Conservation (phyloP, 2,329 filamentous ascomycete genomes). For the Falciphora oryzae region DNA sequence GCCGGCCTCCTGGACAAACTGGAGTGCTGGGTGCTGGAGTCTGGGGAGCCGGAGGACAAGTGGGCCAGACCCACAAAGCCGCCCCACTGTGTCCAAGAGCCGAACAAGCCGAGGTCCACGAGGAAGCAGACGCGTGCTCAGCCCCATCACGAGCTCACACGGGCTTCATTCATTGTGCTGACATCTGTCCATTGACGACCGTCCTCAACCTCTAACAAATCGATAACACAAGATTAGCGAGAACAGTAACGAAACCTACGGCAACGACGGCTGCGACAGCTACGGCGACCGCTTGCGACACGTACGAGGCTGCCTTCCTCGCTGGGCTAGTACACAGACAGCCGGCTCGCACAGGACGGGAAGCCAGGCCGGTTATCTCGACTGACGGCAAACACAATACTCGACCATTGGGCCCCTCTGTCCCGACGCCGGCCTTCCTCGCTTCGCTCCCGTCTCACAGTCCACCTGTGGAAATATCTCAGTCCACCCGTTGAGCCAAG, state of each 20-base stretch:
- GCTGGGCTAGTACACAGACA: not conserved
- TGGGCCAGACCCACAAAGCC: not conserved
- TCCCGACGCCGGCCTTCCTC: not conserved
- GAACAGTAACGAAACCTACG: not conserved
- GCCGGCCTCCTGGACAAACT: too few relatives aligned
- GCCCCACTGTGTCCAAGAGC: not conserved
- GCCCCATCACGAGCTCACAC: not conserved
- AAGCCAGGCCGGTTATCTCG: not conserved
- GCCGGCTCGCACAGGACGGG: not conserved
- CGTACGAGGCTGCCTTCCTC: not conserved
- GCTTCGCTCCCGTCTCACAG: not conserved
- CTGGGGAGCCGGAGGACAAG: not conserved
- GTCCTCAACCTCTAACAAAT: not conserved
- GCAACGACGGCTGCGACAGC: not conserved
- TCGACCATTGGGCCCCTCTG: not conserved
- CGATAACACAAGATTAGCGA: not conserved
- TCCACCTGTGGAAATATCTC: not conserved
- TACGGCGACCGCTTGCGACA: not conserved
- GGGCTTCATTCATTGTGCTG: not conserved
- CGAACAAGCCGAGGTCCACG: not conserved
- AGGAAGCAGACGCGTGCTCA: not conserved
- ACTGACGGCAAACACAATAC: not conserved
- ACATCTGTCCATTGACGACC: not conserved
- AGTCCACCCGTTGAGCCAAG: constrained; percentile 16
- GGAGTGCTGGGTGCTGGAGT: not conserved